Evolutionary conservation across 108 stramenopile species (phyloP).

Genomic region (Conticribra guillardii): DNA sequence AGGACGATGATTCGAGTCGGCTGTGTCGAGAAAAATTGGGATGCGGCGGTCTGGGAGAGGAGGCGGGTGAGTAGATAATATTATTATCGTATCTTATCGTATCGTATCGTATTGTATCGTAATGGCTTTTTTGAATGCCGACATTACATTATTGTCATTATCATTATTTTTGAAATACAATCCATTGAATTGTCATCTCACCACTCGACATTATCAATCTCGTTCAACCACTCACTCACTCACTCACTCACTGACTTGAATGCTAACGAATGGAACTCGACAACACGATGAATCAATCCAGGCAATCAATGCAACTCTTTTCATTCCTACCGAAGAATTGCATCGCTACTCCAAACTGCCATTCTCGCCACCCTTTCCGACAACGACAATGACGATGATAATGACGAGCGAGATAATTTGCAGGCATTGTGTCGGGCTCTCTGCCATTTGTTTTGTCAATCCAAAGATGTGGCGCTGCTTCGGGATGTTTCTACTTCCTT

Average conservation of each 20-base stretch:
- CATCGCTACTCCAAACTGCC: constrained; percentile 3
- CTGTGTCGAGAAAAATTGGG: too few species aligned
- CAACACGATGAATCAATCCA: neutral
- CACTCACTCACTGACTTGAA: neutral
- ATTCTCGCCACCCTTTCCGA: neutral
- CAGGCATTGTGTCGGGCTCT: constrained; percentile 23
- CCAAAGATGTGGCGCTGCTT: constrained; percentile 4
- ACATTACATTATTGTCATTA: neutral
- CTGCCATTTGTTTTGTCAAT: constrained; percentile 12
- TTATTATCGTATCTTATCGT: too few species aligned
- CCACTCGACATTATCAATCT: neutral
- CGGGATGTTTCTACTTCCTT: neutral
- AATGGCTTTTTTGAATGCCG: neutral
- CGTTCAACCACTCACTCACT: neutral
- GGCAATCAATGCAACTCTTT: constrained; percentile 5
- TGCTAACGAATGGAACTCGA: too few species aligned
- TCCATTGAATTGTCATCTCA: neutral
- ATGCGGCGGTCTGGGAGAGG: too few species aligned
- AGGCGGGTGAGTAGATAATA: too few species aligned
- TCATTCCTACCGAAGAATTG: neutral
- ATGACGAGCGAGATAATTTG: neutral
- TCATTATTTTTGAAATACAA: too few species aligned
- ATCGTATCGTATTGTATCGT: too few species aligned
- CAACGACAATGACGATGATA: neutral
- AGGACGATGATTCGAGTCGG: neutral